A percentile compares a stretch with the other conserved stretches of the same genome.
phyloP scores from a whole-genome alignment of 2,329 filamentous ascomycete genomes.

The Pseudonectria foliicola region DNA sequence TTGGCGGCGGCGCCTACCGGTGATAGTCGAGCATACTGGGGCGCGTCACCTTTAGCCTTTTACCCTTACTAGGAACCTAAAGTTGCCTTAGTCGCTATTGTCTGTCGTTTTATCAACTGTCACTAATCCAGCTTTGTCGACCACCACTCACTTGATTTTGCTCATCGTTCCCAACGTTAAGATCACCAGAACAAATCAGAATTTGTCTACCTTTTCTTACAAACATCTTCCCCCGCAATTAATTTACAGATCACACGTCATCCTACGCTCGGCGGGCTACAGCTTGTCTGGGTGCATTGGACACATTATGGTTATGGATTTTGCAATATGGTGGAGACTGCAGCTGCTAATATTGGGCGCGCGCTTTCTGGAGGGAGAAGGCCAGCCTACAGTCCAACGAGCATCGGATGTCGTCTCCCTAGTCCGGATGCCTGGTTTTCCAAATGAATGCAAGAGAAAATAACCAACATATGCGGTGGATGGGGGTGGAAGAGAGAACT shows the following conservation, averaged over 20 bases:
- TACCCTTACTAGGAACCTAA: not conserved
- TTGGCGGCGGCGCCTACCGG: slow-evolving; percentile 48
- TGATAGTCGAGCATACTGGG: slow-evolving; percentile 22
- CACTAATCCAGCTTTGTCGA: slow-evolving; percentile 16
- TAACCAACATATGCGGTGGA: slow-evolving; percentile 14
- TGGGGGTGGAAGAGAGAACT: slow-evolving; percentile 14
- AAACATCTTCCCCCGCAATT: slow-evolving; percentile 44
- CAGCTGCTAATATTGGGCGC: slow-evolving; percentile 21
- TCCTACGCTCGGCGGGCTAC: slow-evolving; percentile 48
- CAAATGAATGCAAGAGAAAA: slow-evolving; percentile 9
- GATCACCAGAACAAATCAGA: slow-evolving; percentile 32
- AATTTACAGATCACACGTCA: slow-evolving; percentile 50
- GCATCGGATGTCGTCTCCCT: slow-evolving; percentile 13
- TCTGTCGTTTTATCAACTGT: slow-evolving; percentile 18
- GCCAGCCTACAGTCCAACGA: slow-evolving; percentile 18
- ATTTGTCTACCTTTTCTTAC: slow-evolving; percentile 40
- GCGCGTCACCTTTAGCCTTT: not conserved
- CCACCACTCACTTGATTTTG: slow-evolving; percentile 21
- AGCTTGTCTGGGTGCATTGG: slow-evolving; percentile 47
- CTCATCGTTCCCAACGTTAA: slow-evolving; percentile 26
- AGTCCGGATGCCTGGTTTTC: slow-evolving; percentile 5
- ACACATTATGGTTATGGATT: slow-evolving; percentile 56
- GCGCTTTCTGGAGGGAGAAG: slow-evolving; percentile 4
- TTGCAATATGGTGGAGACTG: slow-evolving; percentile 42
- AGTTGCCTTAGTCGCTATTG: slow-evolving; percentile 4